Percentiles rank a stretch among this genome's conserved stretches.
These are phyloP conservation scores for Aspergillus nidulans DNA, from an alignment of 495 filamentous ascomycete genomes.

Conservation along the genomic window DNA sequence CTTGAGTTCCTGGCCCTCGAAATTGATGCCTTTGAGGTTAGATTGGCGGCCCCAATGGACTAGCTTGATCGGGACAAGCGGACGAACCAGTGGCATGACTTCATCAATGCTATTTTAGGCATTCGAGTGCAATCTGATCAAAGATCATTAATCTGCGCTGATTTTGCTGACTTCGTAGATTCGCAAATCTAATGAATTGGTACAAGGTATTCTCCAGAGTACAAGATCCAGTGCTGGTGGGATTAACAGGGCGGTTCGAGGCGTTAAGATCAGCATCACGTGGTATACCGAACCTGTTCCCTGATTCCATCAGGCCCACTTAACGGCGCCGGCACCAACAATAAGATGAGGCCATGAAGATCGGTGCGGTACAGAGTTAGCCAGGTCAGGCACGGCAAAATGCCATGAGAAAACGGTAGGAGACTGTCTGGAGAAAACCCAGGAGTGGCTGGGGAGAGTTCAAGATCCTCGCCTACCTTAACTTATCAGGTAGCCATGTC, in stretches of 20 bases:
- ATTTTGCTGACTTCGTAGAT: background rate
- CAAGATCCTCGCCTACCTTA: background rate
- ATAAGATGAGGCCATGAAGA: slow-evolving; percentile 8
- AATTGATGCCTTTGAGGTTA: background rate
- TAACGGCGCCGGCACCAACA: slow-evolving; percentile 2
- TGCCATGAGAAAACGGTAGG: background rate
- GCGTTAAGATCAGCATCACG: slow-evolving; percentile 9
- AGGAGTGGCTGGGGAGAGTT: background rate
- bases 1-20: background rate
- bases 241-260: background rate
- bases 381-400: background rate
- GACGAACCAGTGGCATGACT: background rate
- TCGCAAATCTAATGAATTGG: background rate
- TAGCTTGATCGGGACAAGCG: background rate
- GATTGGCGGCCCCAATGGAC: background rate
- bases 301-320: slow-evolving; percentile 12
- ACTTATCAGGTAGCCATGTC: background rate
- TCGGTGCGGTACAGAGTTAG: background rate
- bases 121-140: background rate
- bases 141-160: background rate
- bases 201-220: background rate
- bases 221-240: background rate
- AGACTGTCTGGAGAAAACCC: background rate
- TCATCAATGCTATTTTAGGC: background rate
- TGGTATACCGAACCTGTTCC: slow-evolving; percentile 8